Evolutionary conservation across 75 land plant species (phyloP).

Genomic region (Pinus taeda): DNA sequence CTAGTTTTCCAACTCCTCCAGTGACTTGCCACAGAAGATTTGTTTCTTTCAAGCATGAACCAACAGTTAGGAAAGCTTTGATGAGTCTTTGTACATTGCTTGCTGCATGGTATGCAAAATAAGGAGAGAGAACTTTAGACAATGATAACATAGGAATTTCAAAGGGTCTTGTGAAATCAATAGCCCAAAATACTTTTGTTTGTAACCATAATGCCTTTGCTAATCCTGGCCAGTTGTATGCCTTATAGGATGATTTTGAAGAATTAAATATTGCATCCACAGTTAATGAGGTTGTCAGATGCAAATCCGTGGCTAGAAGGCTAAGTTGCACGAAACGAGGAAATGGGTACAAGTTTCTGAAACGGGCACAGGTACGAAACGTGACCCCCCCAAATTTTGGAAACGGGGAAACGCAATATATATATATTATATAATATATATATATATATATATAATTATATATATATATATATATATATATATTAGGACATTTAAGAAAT

Average conservation of each 20-base stretch:
- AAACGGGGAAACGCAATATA: too few relatives aligned
- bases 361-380: too few relatives aligned
- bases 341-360: too few relatives aligned
- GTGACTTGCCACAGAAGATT: slow-evolving; percentile 70
- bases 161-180: background rate
- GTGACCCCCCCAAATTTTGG: too few relatives aligned
- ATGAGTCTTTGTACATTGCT: slow-evolving; percentile 75
- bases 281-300: slow-evolving; percentile 63
- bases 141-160: background rate
- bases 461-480: too few relatives aligned
- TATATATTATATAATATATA: too few relatives aligned
- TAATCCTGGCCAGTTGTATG: slow-evolving; percentile 1
- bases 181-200: background rate
- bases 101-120: slow-evolving; percentile 46
- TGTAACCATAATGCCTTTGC: background rate
- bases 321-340: too few relatives aligned
- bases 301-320: slow-evolving; percentile 44
- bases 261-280: slow-evolving; percentile 53
- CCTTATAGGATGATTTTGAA: slow-evolving; percentile 81
- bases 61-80: slow-evolving; percentile 55
- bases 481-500: too few relatives aligned
- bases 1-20: slow-evolving; percentile 79
- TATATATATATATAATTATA: too few relatives aligned
- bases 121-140: background rate
- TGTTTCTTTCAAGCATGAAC: slow-evolving; percentile 42